Evolutionary conservation across 768 basidiomycete genomes (phyloP).

Genomic region (Pulveroboletus sp.): DNA sequence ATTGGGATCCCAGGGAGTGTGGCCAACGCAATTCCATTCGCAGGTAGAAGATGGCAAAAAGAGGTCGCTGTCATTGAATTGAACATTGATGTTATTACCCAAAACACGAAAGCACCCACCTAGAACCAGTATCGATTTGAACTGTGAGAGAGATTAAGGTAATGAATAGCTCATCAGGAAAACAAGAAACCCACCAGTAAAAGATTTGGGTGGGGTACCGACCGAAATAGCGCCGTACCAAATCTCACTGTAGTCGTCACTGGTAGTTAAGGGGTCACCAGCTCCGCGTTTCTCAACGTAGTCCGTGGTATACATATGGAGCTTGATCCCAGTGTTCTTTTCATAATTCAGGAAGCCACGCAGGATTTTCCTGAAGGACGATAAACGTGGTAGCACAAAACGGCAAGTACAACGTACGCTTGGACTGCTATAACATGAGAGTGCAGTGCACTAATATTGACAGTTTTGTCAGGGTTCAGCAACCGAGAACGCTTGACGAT

Average conservation of each 20-base stretch:
- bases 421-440: constrained; percentile 3
- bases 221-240: constrained; percentile 16
- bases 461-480: not conserved
- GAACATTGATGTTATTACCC: not conserved
- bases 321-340: not conserved
- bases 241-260: not conserved
- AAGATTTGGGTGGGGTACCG: constrained; percentile 3
- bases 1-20: constrained; percentile 22
- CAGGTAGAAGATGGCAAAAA: constrained; percentile 5
- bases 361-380: not conserved
- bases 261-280: not conserved
- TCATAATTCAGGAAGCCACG: constrained; percentile 1
- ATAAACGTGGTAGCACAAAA: not conserved
- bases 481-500: constrained; percentile 7
- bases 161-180: not conserved
- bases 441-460: not conserved
- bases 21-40: constrained; percentile 24
- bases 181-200: constrained; percentile 2
- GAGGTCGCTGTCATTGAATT: constrained; percentile 13
- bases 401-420: constrained; percentile 1
- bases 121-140: constrained; percentile 26
- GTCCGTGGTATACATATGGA: constrained; percentile 3
- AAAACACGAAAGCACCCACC: not conserved
- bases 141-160: constrained; percentile 25
- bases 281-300: not conserved